These are phyloP conservation scores for Rhodotorula kratochvilovae DNA, from an alignment of 768 basidiomycete species.

Conservation along the genomic window DNA sequence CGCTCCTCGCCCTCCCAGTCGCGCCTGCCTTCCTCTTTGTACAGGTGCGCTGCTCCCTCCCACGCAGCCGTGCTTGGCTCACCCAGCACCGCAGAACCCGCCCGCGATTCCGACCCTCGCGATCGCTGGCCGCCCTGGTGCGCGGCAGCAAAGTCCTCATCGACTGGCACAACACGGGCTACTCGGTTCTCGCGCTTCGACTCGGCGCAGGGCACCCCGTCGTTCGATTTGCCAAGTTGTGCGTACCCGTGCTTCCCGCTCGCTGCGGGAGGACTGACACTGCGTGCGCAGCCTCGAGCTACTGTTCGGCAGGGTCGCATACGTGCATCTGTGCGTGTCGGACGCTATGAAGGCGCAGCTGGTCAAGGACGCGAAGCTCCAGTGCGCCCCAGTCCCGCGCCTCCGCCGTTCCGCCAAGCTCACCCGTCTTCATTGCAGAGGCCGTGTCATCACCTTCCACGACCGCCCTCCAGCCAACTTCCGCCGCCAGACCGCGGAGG, in stretches of 20 bases:
- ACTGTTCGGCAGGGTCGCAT: slow-evolving; percentile 71
- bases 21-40: slow-evolving; percentile 81
- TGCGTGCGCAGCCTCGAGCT: slow-evolving; percentile 66
- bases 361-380: slow-evolving; percentile 65
- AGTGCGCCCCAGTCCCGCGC: slow-evolving; percentile 54
- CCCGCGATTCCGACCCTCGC: slow-evolving; percentile 91
- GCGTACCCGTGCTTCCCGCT: slow-evolving; percentile 13
- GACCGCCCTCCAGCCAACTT: slow-evolving; percentile 88
- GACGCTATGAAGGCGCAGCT: slow-evolving; percentile 73
- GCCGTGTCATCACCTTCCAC: slow-evolving; percentile 45
- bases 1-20: slow-evolving; percentile 60
- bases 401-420: not conserved
- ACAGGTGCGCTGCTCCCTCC: slow-evolving; percentile 79
- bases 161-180: slow-evolving; percentile 98
- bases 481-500: slow-evolving; percentile 62
- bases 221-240: slow-evolving; percentile 73
- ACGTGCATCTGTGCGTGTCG: slow-evolving; percentile 91
- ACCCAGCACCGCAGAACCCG: slow-evolving; percentile 94
- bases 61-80: no score
- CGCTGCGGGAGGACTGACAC: not conserved
- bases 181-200: slow-evolving; percentile 80
- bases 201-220: slow-evolving; percentile 65
- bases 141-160: slow-evolving; percentile 83
- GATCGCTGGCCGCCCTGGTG: slow-evolving; percentile 63
- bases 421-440: not conserved